Evolutionary conservation across 441 rosid species (phyloP), one percentile per base, ranked within the genome.

Genomic region (Lepidium campestre): DNA sequence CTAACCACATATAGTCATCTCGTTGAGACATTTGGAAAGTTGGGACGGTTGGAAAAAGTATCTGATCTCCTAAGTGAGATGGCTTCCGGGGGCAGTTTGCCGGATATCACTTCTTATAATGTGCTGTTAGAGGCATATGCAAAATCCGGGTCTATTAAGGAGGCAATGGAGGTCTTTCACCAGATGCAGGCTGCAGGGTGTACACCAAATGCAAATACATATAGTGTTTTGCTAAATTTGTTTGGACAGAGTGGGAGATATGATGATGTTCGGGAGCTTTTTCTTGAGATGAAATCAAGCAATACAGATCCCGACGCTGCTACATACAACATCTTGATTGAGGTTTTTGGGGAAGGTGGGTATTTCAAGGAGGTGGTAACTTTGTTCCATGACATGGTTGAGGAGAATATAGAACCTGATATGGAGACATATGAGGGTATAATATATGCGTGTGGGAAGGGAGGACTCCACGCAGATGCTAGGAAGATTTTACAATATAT

Each of bases 361-460:
- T 93, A 90, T 79, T 91, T 89, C 66, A 86, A 91, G 85, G 97
- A 93, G 90, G 97, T 89, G 56, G 93, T 93, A 23, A 87, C 97
- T 55, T 81, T 93, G 82, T 93, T 90, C 81, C 85, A 80, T 78
- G 97, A 93, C 76, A 89, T 93, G 97, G 84, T 86, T 57, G 99
- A 93, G 79, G 99, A 93, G 80, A 87, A 84, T 69, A 84, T 93
- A 46, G 86, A 89, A 79, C 95, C 99, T 9, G 85, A 86, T 71
- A 85, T 87, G 96, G 91, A 78, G 55, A 93, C 97, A 32, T 93
- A 82, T 42, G 99, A 93, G 80, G 99, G 97, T 34, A 79, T 93
- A 80, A 83, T 87, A 48, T 81, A 72, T 81, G 90, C 96, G 70
- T 87, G 99, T 72, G 97, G 99, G 65, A 89, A 82, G 73, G 99